Evolutionary conservation across 768 basidiomycete genomes (phyloP), one percentile per base, ranked within the genome.

Genomic region (Panus rudis): DNA sequence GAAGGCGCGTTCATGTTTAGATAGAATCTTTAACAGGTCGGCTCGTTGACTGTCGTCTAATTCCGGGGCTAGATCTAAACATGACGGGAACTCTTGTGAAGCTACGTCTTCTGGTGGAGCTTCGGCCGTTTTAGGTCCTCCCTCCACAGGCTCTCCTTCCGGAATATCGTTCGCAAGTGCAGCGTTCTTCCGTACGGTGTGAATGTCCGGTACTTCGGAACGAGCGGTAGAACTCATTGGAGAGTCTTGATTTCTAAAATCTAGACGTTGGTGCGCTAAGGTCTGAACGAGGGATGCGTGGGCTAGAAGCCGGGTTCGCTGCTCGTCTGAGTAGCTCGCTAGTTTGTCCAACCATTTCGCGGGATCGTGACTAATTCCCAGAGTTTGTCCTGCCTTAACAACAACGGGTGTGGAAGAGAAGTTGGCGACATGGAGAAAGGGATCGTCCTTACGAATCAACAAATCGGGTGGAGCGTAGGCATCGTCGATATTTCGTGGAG

Each of bases 111-210:
- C 59, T 4, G 43, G 41, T 1, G 53, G 55, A 1, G 49, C 35
- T 17, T 61, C 58, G 0, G 55, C 35, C 1, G 58, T 61, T 33
- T 66, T 66, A 0, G 64, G 61, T 0, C 62, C 59, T 33, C 61
- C 59, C 44, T 55, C 58, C 2, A 61, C 4, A 2, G 53, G 49
- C 4, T 52, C 50, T 4, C 57, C 54, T 19, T 39, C 45, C 11
- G 43, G 16, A 10, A 33, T n/a, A 40, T 37, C 45, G 25, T 39
- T 41, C 6, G 28, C 28, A 16, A 30, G 28, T 30, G 10, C 28
- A 17, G 25, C 2, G 14, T n/a, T n/a, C n/a, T n/a, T n/a, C n/a
- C n/a, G n/a, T n/a, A n/a, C 11, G 6, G 32, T 37, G 23, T 14
- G 5, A 31, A 40, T 31, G 32, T 21, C 39, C 25, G n/a, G 4